Percentiles rank a stretch among this genome's conserved stretches.
These are phyloP conservation scores for Pelargonium myrrhifolium DNA, from an alignment of 441 rosid genomes.

Conservation along the genomic window DNA sequence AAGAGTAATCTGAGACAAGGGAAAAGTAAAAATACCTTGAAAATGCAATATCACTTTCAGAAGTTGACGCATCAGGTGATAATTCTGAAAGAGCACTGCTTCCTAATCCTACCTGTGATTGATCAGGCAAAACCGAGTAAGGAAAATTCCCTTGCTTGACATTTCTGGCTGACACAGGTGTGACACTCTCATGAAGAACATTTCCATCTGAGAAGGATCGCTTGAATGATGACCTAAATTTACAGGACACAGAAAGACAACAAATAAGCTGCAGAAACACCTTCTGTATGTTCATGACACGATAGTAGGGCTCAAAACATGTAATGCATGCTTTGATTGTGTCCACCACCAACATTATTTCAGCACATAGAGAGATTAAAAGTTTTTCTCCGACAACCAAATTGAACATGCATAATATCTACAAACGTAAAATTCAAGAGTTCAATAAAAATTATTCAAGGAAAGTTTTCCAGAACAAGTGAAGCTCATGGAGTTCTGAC, in stretches of 20 bases:
- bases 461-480: background rate
- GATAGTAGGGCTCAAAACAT: too few species aligned
- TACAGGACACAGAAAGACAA: background rate
- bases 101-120: constrained; percentile 37
- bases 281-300: too few species aligned
- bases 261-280: background rate
- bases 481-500: too few species aligned
- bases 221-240: constrained; percentile 36
- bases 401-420: background rate
- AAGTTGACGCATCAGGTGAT: constrained; percentile 77
- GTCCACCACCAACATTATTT: background rate
- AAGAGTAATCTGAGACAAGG: constrained; percentile 13
- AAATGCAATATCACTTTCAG: constrained; percentile 49
- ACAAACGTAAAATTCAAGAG: background rate
- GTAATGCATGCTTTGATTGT: background rate
- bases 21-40: constrained; percentile 50
- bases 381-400: background rate
- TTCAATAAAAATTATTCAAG: background rate
- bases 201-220: constrained; percentile 91
- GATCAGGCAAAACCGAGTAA: constrained; percentile 37
- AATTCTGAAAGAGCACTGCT: constrained; percentile 46
- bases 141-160: constrained; percentile 40
- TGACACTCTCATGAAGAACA: constrained; percentile 44
- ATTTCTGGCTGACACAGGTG: constrained; percentile 43
- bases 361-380: background rate